Evolutionary conservation across 306 rosid species (phyloP).

Genomic region (Trifolium dubium): DNA sequence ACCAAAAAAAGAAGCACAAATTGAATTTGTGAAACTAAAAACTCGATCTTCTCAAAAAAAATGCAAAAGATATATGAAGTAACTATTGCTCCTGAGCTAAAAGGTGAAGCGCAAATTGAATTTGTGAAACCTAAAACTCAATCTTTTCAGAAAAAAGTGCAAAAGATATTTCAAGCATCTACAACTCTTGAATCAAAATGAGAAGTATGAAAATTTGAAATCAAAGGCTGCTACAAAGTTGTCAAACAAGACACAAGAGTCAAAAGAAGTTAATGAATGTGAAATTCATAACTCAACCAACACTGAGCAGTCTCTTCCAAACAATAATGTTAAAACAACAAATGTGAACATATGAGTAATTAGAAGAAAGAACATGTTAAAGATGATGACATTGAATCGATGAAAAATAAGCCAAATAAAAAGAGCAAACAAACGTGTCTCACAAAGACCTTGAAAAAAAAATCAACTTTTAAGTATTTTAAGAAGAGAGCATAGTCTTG

Average conservation of each 20-base stretch:
- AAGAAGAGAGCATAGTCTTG: constrained; percentile 36
- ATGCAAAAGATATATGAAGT: background rate
- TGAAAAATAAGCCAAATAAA: constrained; percentile 34
- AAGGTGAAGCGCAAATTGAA: constrained; percentile 12
- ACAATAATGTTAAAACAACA: background rate
- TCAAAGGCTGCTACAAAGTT: constrained; percentile 28
- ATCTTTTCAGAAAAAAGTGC: background rate
- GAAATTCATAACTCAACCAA: background rate
- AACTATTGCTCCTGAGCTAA: background rate
- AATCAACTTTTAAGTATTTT: constrained; percentile 28
- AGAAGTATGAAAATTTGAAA: background rate
- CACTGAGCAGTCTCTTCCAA: background rate
- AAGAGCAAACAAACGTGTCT: background rate
- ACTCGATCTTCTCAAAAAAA: constrained; percentile 1
- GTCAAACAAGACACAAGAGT: background rate
- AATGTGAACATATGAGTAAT: background rate
- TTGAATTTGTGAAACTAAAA: too few relatives aligned
- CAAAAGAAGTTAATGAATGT: background rate
- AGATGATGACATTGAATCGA: constrained; percentile 14
- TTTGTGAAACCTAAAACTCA: background rate
- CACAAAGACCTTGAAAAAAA: constrained; percentile 38
- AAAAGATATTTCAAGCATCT: background rate
- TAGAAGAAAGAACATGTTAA: constrained; percentile 7
- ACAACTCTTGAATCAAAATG: background rate
- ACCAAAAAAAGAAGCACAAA: constrained; percentile 17